Base-by-base conservation (phyloP, 805 yeast genomes). In the Danielozyma ontarioensis region DNA sequence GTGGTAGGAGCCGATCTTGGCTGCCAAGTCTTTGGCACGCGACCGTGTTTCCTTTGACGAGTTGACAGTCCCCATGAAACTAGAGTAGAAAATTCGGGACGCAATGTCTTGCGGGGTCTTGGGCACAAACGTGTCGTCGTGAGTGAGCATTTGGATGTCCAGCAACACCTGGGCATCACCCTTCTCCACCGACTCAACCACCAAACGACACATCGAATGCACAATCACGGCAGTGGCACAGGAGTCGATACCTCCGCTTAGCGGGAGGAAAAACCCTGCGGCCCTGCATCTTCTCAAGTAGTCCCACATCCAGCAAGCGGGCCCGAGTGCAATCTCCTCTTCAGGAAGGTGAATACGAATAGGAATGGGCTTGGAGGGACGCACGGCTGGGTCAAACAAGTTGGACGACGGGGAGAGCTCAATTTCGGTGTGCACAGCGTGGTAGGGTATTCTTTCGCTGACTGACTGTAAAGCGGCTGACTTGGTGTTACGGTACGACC, bases 251-350 rank as follows among this genome's bases (percentile, higher is more conserved):
- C 99, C 99, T 13, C 99, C 99, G 56, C 95, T 83, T 31, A 93
- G 67, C 0, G 99, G 97, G 29, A 93, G 66, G 59, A 93, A 94
- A 55, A 72, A 93, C 0, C 99, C 99, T 0, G 88, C 86, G 32
- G 93, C 84, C 44, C 76, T 77, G 46, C 95, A 86, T 43, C 99
- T 74, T 56, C 99, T 76, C 37, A 93, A 70, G 52, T 93, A 93
- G 58, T 93, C 99, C 99, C 99, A 93, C 42, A 93, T 60, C 99
- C 99, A 93, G 57, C 98, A 93, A 0, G 99, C 98, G 1, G 99
- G 99, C 0, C 99, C 99, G 28, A 85, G 66, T 1, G 97, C 97
- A 44, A 93, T 90, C 59, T 93, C 99, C 60, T 93, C 97, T 51
- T 89, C 95, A 3, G 98, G 96, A 2, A 66, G 51, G 58, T 84